These are phyloP conservation scores for Phialophora expanda DNA, from an alignment of 2,329 filamentous ascomycete species.

Conservation along the genomic window DNA sequence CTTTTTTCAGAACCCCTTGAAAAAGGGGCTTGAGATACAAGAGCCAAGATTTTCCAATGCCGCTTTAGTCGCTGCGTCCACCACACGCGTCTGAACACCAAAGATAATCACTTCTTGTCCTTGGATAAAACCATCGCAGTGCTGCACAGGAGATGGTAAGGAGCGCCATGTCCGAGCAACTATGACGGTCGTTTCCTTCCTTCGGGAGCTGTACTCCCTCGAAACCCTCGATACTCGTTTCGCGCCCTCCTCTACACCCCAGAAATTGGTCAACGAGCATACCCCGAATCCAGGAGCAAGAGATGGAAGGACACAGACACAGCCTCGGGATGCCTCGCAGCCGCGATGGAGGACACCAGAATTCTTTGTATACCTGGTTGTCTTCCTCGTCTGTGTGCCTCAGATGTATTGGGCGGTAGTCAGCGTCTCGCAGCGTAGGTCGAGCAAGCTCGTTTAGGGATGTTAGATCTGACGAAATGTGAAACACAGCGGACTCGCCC, in stretches of 20 bases:
- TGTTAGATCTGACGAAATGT: conserved; percentile 25
- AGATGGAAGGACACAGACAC: conserved; percentile 46
- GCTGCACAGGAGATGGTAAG: neutral
- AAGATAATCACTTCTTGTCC: neutral
- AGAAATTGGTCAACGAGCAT: conserved; percentile 63
- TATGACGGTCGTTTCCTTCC: conserved; percentile 42
- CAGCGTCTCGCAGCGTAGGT: conserved; percentile 78
- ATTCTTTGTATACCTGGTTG: conserved; percentile 78
- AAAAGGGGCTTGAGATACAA: too few relatives aligned
- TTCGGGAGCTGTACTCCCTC: conserved; percentile 65
- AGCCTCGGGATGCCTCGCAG: conserved; percentile 56
- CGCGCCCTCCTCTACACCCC: conserved; percentile 71
- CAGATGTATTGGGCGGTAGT: conserved; percentile 92
- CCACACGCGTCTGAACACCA: neutral
- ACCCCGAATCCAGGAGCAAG: conserved; percentile 39
- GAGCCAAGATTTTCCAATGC: neutral
- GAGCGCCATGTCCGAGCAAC: conserved; percentile 16
- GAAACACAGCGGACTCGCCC: conserved; percentile 71
- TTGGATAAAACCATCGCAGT: neutral
- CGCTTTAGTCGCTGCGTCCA: neutral
- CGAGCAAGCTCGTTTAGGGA: neutral
- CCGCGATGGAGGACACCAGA: conserved; percentile 86
- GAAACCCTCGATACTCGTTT: conserved; percentile 75
- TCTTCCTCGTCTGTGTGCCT: conserved; percentile 71
- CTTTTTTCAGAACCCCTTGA: too few relatives aligned